Evolutionary conservation across 306 rosid species (phyloP).

Genomic region (Malus fusca): DNA sequence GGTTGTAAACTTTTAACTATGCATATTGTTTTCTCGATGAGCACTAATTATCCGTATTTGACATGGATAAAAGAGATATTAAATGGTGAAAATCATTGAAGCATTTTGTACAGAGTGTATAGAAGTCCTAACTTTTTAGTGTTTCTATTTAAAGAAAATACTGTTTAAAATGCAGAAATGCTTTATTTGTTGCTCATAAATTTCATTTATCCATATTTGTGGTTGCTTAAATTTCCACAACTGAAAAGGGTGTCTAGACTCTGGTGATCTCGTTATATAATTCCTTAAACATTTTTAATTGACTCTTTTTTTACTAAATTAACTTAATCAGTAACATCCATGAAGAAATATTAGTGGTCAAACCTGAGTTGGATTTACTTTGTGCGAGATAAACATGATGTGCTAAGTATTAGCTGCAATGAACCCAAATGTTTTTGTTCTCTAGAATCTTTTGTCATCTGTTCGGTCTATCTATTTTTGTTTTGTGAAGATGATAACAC

Average conservation of each 20-base stretch:
- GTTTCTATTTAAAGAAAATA: not conserved
- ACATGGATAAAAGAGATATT: not conserved
- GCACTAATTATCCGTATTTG: not conserved
- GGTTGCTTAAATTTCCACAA: not conserved
- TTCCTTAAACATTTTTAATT: not conserved
- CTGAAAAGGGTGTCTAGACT: not conserved
- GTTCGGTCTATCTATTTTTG: not conserved
- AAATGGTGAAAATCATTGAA: not conserved
- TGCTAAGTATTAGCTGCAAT: not conserved
- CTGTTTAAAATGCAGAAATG: not conserved
- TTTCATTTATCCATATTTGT: not conserved
- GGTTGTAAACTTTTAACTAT: not conserved
- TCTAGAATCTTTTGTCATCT: not conserved
- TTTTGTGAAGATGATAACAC: not conserved
- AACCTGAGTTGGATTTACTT: not conserved
- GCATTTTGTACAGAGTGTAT: not conserved
- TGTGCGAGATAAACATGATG: not conserved
- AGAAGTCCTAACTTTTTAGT: not conserved
- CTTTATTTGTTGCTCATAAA: not conserved
- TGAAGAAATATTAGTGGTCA: not conserved
- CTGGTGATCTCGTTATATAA: not conserved
- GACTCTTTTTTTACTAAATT: not conserved
- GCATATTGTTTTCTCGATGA: not conserved
- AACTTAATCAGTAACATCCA: not conserved
- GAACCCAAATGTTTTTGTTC: not conserved